Conservation (phyloP, 352 stramenopile species). For the Phytophthora colocasiae region DNA sequence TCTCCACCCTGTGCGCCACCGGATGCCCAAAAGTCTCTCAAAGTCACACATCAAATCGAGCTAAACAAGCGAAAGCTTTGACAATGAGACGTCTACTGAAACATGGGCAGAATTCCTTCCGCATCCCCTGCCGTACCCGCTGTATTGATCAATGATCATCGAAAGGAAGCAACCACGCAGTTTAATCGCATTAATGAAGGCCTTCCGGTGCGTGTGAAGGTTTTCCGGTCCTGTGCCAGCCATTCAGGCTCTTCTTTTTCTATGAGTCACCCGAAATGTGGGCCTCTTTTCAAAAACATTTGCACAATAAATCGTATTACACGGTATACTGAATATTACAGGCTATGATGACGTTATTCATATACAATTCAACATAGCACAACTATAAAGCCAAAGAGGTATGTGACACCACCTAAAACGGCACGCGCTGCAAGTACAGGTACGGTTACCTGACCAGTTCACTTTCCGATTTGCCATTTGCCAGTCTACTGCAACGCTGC, state of each 20-base stretch:
- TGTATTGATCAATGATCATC: too few relatives aligned
- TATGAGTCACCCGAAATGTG: conserved; percentile 20
- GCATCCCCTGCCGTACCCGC: too few relatives aligned
- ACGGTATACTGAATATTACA: neutral
- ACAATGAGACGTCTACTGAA: too few relatives aligned
- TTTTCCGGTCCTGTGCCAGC: conserved; percentile 1
- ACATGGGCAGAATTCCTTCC: too few relatives aligned
- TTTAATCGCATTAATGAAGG: too few relatives aligned
- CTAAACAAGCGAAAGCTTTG: too few relatives aligned
- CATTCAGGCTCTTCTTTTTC: conserved; percentile 15
- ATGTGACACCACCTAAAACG: conserved; percentile 1
- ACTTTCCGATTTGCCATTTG: conserved; percentile 27
- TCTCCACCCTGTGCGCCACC: neutral
- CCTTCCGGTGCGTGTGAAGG: neutral
- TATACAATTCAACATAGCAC: neutral
- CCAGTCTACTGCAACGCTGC: neutral
- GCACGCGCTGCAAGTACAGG: conserved; percentile 1
- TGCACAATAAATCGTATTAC: neutral
- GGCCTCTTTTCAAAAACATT: neutral
- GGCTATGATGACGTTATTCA: neutral
- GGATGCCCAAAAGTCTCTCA: too few relatives aligned
- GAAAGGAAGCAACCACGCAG: too few relatives aligned
- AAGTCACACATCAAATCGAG: too few relatives aligned
- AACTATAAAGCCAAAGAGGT: neutral
- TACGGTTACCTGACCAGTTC: neutral